Percentiles rank a stretch among this genome's conserved stretches.
These are phyloP conservation scores for Mayamaea pseudoterrestris DNA, from an alignment of 108 stramenopile species.

Conservation along the genomic window DNA sequence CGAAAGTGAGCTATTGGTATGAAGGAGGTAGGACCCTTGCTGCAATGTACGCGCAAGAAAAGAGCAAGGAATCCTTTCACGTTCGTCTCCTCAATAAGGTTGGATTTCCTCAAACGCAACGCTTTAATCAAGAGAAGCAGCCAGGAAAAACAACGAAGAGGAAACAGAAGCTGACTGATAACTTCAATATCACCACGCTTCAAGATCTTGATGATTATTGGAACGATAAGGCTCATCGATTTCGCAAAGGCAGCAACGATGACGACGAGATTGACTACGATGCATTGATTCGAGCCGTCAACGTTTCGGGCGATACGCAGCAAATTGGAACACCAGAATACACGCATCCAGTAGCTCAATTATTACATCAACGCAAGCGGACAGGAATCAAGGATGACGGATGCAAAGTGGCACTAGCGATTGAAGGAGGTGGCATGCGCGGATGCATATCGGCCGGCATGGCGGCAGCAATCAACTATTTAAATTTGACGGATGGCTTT, in stretches of 20 bases:
- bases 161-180: no score
- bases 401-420: constrained; percentile 65
- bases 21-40: no score
- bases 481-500: constrained; percentile 73
- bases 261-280: constrained; percentile 41
- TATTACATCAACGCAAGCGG: constrained; percentile 44
- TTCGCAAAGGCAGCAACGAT: constrained; percentile 22
- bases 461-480: constrained; percentile 74
- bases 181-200: constrained; percentile 17
- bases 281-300: constrained; percentile 32
- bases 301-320: constrained; percentile 68
- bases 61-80: no score
- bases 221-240: constrained; percentile 28
- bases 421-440: constrained; percentile 96
- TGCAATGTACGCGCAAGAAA: no score
- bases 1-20: no score
- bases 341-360: constrained; percentile 60
- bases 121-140: no score
- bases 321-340: constrained; percentile 51
- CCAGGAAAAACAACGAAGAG: no score
- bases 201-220: constrained; percentile 35
- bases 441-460: constrained; percentile 93
- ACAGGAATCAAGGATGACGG: constrained; percentile 7
- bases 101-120: no score
- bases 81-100: no score